phyloP scores from a whole-genome alignment of 1,139 yeast species.

The Yamadazyma trypodendri region DNA sequence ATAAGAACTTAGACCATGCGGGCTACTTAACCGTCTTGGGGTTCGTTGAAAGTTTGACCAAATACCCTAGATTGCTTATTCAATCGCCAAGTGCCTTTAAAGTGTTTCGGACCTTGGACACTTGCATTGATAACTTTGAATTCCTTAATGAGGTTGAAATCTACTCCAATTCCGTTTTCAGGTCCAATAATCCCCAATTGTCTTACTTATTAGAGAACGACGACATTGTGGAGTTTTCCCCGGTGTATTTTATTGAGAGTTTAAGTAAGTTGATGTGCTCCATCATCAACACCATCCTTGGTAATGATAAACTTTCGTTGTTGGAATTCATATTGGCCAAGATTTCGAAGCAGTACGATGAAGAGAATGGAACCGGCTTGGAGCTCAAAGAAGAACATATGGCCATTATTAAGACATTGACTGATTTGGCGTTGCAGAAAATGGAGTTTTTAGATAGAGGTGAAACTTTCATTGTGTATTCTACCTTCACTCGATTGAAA shows the following conservation, averaged over 20 bases:
- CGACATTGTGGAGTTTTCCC: slow-evolving; percentile 32
- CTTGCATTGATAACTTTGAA: slow-evolving; percentile 40
- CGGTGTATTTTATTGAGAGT: slow-evolving; percentile 46
- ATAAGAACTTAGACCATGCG: slow-evolving; percentile 26
- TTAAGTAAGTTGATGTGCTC: slow-evolving; percentile 40
- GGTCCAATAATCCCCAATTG: slow-evolving; percentile 20
- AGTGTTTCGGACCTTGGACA: slow-evolving; percentile 35
- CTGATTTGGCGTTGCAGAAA: slow-evolving; percentile 38
- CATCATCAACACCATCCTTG: slow-evolving; percentile 30
- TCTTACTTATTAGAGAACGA: slow-evolving; percentile 29
- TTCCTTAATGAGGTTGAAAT: slow-evolving; percentile 40
- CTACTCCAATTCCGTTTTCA: slow-evolving; percentile 28
- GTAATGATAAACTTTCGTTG: slow-evolving; percentile 23
- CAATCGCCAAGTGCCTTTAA: slow-evolving; percentile 27
- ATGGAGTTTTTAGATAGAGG: slow-evolving; percentile 46
- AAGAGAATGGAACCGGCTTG: slow-evolving; percentile 14
- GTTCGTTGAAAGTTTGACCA: slow-evolving; percentile 41
- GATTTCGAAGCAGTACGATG: slow-evolving; percentile 24
- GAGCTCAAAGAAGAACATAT: slow-evolving; percentile 25
- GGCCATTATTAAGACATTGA: slow-evolving; percentile 29
- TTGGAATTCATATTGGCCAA: slow-evolving; percentile 30
- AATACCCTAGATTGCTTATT: slow-evolving; percentile 33
- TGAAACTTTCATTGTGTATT: slow-evolving; percentile 44
- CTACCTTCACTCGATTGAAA: slow-evolving; percentile 37
- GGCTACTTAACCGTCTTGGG: slow-evolving; percentile 49